phyloP scores from a whole-genome alignment of 306 rosid genomes.

The Lagenaria siceraria region DNA sequence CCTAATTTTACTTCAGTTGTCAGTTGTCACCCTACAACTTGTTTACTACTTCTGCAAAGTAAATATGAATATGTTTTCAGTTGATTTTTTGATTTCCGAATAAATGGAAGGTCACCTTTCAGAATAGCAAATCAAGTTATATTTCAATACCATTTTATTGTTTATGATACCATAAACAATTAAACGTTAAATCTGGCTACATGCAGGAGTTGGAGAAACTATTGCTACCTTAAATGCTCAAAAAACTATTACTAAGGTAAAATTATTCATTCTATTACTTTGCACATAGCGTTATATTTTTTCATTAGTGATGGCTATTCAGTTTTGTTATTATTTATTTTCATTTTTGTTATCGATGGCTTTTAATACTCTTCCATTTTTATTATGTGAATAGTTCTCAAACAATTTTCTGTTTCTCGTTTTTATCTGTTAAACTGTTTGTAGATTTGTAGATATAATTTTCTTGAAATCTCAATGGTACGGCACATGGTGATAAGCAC shows the following conservation, averaged over 20 bases:
- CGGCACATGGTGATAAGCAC: neutral
- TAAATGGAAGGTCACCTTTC: neutral
- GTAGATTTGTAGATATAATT: neutral
- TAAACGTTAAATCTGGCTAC: neutral
- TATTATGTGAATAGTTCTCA: neutral
- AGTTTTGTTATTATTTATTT: neutral
- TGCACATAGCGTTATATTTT: neutral
- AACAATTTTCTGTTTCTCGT: neutral
- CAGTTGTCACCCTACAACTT: neutral
- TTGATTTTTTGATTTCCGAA: neutral
- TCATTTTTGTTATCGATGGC: neutral
- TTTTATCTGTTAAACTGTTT: neutral
- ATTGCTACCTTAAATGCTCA: slow-evolving; percentile 48
- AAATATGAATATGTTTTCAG: neutral
- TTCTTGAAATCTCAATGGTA: neutral
- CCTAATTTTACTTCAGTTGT: neutral
- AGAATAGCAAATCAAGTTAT: neutral
- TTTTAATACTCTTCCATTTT: neutral
- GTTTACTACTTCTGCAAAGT: neutral
- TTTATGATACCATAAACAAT: neutral
- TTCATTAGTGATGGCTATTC: neutral
- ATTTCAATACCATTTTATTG: neutral
- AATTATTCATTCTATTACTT: neutral
- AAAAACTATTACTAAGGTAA: slow-evolving; percentile 55
- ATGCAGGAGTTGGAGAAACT: slow-evolving; percentile 57